Evolutionary conservation across 192 early-diverging fungal genomes (phyloP), one percentile per base, ranked within the genome.

Genomic region (Pilaira anomala): DNA sequence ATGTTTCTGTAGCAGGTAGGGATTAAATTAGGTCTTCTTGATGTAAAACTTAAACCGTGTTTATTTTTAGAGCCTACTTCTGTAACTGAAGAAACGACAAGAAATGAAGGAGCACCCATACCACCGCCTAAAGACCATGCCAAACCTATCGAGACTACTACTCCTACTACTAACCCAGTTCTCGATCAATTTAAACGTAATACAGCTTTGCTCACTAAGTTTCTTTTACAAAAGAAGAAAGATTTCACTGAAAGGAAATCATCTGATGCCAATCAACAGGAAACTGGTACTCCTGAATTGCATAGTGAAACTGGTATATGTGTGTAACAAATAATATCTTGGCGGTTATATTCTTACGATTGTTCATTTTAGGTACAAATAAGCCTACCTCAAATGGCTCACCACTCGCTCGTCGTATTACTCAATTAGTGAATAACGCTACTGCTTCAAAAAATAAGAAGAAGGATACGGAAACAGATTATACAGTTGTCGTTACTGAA

Each of bases 361-460:
- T 13, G 1, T 30, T 55, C 30, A 30, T 30, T 55, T 18, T 30
- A 36, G 53, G 19, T 55, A 8, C 14, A 3, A 16, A 30, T 36
- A 18, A 13, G 9, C 53, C 16, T 33, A 0, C 28, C 30, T 1
- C 28, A 33, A 46, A 14, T 46, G 44, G 44, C 4, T 46, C 44
- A 16, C 56, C 56, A 13, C 41, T 58, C 21, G 40, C 22, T n/a
- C 56, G 56, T 16, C 56, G 56, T 24, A 39, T 58, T 6, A 58
- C 56, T 24, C 33, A 33, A 16, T 42, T 58, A 24, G 56, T 58
- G n/a, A 39, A 58, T 26, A 40, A 11, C 22, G 56, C 56, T 22
- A 39, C 56, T 58, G 22, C 56, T 6, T 16, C 56, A 41, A 58
- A 41, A 7, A 40, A 58, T 22, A 58, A 58, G 18, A 58, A 58